These are phyloP conservation scores for Meyerozyma smithsonii DNA, from an alignment of 1,139 yeast genomes.

Conservation along the genomic window DNA sequence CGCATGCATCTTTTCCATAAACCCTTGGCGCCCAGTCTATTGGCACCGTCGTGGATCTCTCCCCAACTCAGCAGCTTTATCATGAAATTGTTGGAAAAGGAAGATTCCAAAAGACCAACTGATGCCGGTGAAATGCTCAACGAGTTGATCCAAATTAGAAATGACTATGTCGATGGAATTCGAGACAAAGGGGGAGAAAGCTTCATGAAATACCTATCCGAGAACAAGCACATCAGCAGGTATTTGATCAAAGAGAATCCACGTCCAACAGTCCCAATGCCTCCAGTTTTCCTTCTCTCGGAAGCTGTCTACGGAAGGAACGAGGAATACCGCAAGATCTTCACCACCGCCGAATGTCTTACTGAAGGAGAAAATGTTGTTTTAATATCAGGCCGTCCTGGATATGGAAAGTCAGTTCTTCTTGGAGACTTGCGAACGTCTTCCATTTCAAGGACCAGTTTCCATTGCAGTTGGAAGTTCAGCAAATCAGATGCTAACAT, in stretches of 20 bases:
- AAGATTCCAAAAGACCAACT: slow-evolving; percentile 38
- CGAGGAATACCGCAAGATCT: slow-evolving; percentile 22
- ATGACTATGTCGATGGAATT: slow-evolving; percentile 15
- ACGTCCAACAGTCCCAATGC: slow-evolving; percentile 9
- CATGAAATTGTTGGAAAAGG: slow-evolving; percentile 42
- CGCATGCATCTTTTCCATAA: slow-evolving; percentile 40
- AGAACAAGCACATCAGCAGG: slow-evolving; percentile 6
- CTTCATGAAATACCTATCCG: slow-evolving; percentile 7
- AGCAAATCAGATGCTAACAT: slow-evolving; percentile 25
- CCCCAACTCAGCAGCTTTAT: slow-evolving; percentile 35
- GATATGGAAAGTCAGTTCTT: slow-evolving; percentile 45
- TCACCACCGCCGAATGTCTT: slow-evolving; percentile 20
- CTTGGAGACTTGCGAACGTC: slow-evolving; percentile 37
- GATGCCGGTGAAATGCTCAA: slow-evolving; percentile 32
- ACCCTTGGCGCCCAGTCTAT: slow-evolving; percentile 35
- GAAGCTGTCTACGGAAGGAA: slow-evolving; percentile 35
- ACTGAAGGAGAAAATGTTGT: slow-evolving; percentile 24
- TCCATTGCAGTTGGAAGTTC: slow-evolving; percentile 42
- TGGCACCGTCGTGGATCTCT: slow-evolving; percentile 33
- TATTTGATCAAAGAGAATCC: slow-evolving; percentile 6
- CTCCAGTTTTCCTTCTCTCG: slow-evolving; percentile 23
- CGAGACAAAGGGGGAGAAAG: slow-evolving; percentile 5
- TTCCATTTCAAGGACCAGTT: slow-evolving; percentile 32
- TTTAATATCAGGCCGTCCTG: slow-evolving; percentile 41
- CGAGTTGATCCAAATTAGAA: slow-evolving; percentile 27